Evolutionary conservation across 2,329 filamentous ascomycete species (phyloP).

Genomic region (Penicillium freii): DNA sequence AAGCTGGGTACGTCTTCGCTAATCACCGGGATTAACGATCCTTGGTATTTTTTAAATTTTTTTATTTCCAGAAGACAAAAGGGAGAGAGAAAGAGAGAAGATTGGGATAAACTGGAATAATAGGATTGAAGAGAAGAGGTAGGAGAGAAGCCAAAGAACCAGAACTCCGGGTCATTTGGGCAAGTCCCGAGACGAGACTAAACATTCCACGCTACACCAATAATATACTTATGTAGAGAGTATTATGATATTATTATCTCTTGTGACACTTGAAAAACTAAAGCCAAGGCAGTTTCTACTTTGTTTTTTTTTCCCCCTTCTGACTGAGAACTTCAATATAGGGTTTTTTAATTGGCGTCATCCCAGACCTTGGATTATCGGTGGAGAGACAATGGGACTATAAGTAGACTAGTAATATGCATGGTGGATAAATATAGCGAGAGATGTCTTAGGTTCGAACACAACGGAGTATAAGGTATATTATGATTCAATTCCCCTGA

Average conservation of each 20-base stretch:
- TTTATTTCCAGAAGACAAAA: neutral
- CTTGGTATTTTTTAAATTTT: neutral
- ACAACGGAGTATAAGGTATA: neutral
- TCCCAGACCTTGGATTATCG: conserved; percentile 1
- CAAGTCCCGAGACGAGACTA: neutral
- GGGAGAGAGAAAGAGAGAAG: neutral
- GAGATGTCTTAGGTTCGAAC: neutral
- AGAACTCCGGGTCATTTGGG: neutral
- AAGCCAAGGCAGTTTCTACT: conserved; percentile 2
- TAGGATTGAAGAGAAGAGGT: neutral
- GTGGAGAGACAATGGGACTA: conserved; percentile 8
- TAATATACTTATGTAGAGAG: neutral
- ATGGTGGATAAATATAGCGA: neutral
- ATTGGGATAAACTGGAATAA: neutral
- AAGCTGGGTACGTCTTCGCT: neutral
- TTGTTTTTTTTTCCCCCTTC: neutral
- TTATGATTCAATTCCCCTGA: conserved; percentile 1
- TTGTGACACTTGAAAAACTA: neutral
- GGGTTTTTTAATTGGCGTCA: neutral
- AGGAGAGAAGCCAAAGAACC: neutral
- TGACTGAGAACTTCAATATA: neutral
- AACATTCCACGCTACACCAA: neutral
- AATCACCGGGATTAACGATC: conserved; percentile 1
- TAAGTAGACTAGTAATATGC: conserved; percentile 5
- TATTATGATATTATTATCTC: neutral